Percentiles rank a stretch among this genome's conserved stretches.
These are phyloP conservation scores for Coemansia guatemalensis DNA, from an alignment of 192 early-diverging fungal genomes.

Conservation along the genomic window DNA sequence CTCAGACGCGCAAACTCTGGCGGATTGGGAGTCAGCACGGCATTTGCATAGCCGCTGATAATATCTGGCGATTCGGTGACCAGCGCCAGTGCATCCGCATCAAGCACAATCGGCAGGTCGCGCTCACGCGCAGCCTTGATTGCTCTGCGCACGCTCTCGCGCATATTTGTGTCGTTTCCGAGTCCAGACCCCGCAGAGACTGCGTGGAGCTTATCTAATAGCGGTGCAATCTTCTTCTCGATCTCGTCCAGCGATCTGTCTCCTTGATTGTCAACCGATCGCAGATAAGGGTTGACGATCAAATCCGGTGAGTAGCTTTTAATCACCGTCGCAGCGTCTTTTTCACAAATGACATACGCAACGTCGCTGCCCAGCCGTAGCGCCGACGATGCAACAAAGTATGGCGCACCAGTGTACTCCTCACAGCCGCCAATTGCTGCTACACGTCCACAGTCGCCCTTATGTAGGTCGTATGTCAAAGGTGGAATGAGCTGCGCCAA, in stretches of 20 bases:
- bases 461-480: slow-evolving; percentile 37
- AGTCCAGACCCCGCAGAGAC: slow-evolving; percentile 91
- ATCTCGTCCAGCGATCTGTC: slow-evolving; percentile 35
- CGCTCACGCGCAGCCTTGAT: slow-evolving; percentile 66
- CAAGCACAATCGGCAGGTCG: slow-evolving; percentile 77
- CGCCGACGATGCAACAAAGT: slow-evolving; percentile 58
- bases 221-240: slow-evolving; percentile 44
- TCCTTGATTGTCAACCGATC: slow-evolving; percentile 31
- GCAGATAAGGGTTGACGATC: slow-evolving; percentile 91
- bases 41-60: slow-evolving; percentile 68
- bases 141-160: slow-evolving; percentile 61
- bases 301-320: slow-evolving; percentile 84
- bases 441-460: slow-evolving; percentile 49
- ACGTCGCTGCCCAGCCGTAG: slow-evolving; percentile 76
- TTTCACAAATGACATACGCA: slow-evolving; percentile 83
- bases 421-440: slow-evolving; percentile 45
- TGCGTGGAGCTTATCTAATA: slow-evolving; percentile 76
- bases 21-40: slow-evolving; percentile 86
- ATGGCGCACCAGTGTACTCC: slow-evolving; percentile 90
- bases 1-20: slow-evolving; percentile 83
- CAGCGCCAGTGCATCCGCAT: slow-evolving; percentile 89
- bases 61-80: slow-evolving; percentile 70
- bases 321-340: slow-evolving; percentile 71
- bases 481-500: slow-evolving; percentile 48
- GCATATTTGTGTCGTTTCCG: slow-evolving; percentile 71